Evolutionary conservation across 2,329 filamentous ascomycete genomes (phyloP), one percentile per base, ranked within the genome.

Genomic region (Cordyceps farinosa): DNA sequence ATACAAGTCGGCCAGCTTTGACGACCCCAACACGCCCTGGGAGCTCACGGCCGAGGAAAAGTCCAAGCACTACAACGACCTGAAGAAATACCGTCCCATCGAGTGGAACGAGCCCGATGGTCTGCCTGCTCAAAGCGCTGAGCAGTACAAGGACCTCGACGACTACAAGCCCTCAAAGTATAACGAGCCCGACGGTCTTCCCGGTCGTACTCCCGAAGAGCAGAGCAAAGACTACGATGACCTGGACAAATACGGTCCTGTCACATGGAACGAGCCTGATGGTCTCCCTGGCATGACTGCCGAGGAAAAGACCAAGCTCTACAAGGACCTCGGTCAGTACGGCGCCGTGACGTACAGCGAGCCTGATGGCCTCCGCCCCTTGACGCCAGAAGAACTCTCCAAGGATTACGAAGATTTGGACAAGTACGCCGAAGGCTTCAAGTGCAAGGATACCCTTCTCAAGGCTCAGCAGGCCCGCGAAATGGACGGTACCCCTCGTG

Each of bases 361-460:
- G 47, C 73, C 72, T 0, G 66, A 75, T 45, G 73, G 72, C 13
- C 65, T 73, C 22, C 68, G 70, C 10, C 66, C 73, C 34, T 62
- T 62, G n/a, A 72, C 72, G 2, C 48, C 71, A 0, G 72, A 75
- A 54, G 73, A 77, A 50, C 62, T 67, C n/a, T 75, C 74, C 17
- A 76, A 75, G 56, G 67, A 72, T 50, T 79, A 80, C 64, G 70
- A 74, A 15, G 80, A 82, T 44, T 70, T 82, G 5, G 69, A 74
- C 22, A 72, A 74, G 17, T 82, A 82, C 45, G 72, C 69, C 40
- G 56, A 65, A 5, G 73, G 76, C 2, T 76, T 75, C 59, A 70
- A 74, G 53, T 71, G 74, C 36, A 72, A 76, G 13, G 70, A 74
- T 45, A 67, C 71, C 4, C 65, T 68, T 1, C 66, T 73, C 9